Percentiles rank a stretch among this genome's conserved stretches.
phyloP scores from a whole-genome alignment of 306 rosid genomes.

The Erythrophleum fordii region DNA sequence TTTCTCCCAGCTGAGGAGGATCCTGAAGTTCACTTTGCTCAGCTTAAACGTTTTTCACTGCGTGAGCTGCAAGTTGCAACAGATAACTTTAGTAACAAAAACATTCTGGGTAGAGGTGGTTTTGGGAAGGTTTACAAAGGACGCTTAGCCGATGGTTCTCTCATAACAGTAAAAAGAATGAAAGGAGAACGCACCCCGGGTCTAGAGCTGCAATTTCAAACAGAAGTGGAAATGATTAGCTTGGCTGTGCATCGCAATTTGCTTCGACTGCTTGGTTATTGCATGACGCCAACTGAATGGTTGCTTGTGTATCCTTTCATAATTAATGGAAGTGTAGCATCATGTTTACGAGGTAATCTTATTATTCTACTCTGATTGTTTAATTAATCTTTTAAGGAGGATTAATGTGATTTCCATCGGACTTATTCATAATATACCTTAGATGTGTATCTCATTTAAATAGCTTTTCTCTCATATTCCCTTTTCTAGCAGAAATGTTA shows the following conservation, averaged over 20 bases:
- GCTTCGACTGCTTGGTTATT: conserved; percentile 88
- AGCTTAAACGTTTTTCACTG: conserved; percentile 86
- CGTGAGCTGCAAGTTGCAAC: conserved; percentile 96
- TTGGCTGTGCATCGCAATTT: conserved; percentile 98
- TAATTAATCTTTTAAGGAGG: not conserved
- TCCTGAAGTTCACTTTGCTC: conserved; percentile 97
- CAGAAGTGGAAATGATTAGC: conserved; percentile 96
- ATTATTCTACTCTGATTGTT: not conserved
- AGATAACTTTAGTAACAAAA: conserved; percentile 76
- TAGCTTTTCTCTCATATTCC: not conserved
- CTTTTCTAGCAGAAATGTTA: conserved; percentile 7
- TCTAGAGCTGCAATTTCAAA: conserved; percentile 93
- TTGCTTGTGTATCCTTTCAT: conserved; percentile 92
- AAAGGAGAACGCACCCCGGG: conserved; percentile 91
- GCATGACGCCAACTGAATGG: conserved; percentile 98
- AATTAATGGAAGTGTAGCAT: conserved; percentile 95
- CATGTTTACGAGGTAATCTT: conserved; percentile 83
- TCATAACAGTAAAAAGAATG: conserved; percentile 93
- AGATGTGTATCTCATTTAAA: not conserved
- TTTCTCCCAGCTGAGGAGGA: conserved; percentile 79
- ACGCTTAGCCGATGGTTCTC: conserved; percentile 82
- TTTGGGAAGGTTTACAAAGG: conserved; percentile 97
- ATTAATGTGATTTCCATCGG: conserved; percentile 21
- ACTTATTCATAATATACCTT: conserved; percentile 25
- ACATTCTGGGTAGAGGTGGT: conserved; percentile 93